Base-by-base conservation (phyloP, 371 early-diverging fungal species). In the Phascolomyces articulosus region DNA sequence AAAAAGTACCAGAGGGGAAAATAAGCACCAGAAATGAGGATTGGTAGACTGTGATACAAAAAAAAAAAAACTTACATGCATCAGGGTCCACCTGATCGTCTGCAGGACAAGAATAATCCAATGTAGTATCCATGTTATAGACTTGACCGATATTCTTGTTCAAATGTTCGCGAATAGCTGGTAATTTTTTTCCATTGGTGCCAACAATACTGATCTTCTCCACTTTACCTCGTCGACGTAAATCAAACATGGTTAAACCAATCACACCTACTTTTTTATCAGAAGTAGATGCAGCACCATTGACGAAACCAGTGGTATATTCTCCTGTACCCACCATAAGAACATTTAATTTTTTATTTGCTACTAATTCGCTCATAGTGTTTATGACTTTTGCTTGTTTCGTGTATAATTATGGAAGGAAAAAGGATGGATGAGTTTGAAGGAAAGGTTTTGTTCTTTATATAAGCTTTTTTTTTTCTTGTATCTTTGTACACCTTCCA, bases 251-350 rank as follows among this genome's bases (percentile, higher is more conserved):
- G 40, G 78, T 73, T 2, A 84, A 63, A 10, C 69, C 75, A 62
- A 84, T 74, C 15, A 84, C 84, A 40, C 84, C 84, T 0, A 65
- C 70, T 58, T 69, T 67, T 47, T 83, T 83, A 59, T 83, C 84
- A 6, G 76, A 74, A 9, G 51, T 60, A 27, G 67, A 72, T 13
- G 72, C 59, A 21, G 53, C 61, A 62, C 62, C 62, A 38, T 77
- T 63, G 15, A 77, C 77, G 40, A 64, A 78, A 29, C 80, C 80
- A 20, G 80, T 78, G 40, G 75, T 75, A 59, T 78, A 76, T 65
- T 75, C 75, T 41, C 79, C 75, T 4, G 74, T 75, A 11, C 79
- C 79, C 41, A 75, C 71, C 67, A 76, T 68, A 29, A 79, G 53
- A 9, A 79, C 79, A 66, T 77, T 76, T 24, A 78, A 16, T 40